Conservation (phyloP, 805 yeast species). For the Wickerhamiella parazyma region DNA sequence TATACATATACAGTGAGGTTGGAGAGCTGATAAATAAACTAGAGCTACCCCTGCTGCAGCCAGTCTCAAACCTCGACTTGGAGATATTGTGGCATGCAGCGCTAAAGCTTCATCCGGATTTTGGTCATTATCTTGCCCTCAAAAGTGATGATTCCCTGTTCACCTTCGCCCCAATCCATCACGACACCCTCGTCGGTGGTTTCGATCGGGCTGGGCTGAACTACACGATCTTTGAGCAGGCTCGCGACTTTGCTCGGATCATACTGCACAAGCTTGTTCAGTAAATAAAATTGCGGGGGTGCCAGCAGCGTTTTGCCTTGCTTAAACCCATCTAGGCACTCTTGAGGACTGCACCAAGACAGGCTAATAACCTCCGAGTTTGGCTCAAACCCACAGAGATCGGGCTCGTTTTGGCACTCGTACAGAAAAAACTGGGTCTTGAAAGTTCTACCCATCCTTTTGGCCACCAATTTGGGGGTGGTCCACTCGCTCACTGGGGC, state of each 20-base stretch:
- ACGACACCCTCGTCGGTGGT: conserved; percentile 15
- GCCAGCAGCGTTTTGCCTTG: conserved; percentile 16
- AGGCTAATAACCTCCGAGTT: conserved; percentile 13
- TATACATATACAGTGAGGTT: too few species aligned
- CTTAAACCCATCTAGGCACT: conserved; percentile 17
- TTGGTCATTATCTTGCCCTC: not conserved
- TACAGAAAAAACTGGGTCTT: conserved; percentile 22
- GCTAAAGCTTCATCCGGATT: conserved; percentile 1
- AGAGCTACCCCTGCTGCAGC: not conserved
- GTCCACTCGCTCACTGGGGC: conserved; percentile 21
- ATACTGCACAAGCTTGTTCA: conserved; percentile 12
- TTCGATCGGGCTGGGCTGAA: conserved; percentile 17
- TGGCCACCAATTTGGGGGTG: conserved; percentile 19
- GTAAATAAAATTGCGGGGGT: conserved; percentile 25
- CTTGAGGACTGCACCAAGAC: conserved; percentile 22
- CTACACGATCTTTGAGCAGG: conserved; percentile 12
- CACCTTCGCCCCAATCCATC: conserved; percentile 22
- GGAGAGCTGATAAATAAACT: not conserved
- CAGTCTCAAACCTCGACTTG: not conserved
- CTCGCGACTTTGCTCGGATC: conserved; percentile 11
- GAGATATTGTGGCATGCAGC: not conserved
- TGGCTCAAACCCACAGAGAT: conserved; percentile 8
- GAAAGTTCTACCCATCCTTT: conserved; percentile 17
- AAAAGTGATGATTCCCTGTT: conserved; percentile 12
- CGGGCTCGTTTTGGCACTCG: conserved; percentile 13